Base-by-base conservation (phyloP, 108 stramenopile species). In the Aurantiochytrium sp. region DNA sequence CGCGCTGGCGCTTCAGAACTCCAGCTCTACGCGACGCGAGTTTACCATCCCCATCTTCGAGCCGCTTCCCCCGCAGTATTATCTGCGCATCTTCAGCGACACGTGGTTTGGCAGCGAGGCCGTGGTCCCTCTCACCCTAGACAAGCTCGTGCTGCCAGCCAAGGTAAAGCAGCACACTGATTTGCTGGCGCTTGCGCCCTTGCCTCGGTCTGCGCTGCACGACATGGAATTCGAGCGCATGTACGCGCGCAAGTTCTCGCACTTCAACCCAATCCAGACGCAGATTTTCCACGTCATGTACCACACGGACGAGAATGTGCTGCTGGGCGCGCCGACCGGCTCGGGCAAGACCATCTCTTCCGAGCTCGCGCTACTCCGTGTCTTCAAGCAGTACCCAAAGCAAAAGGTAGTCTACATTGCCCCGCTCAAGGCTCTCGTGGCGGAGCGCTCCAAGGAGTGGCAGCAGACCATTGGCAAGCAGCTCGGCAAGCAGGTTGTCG, bases 381-480 rank as follows among this genome's bases (percentile, higher is more conserved):
- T 99, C 95, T 89, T 94, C 52, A 81, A 89, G 32, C 94, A 96
- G 89, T 91, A 94, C 59, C 95, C 92, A 2, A 90, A 93, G 31
- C 93, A 94, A 21, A 96, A 96, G 87, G 96, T 96, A 52, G 97
- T 99, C 6, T 99, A 99, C 92, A 96, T 99, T 55, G 99, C 98
- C 4, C 99, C 99, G 8, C 93, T 99, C 52, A 98, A 98, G 89
- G 97, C 98, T 10, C 92, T 99, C 8, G 98, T 98, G 1, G 89
- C 97, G 52, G 99, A 99, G 89, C 93, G 99, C 31, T 90, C 98
- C 5, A 96, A 96, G 55, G 98, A 99, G 88, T 99, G 99, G 99
- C 87, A 89, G 39, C 86, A 89, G 42, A 93, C 95, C 59, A 90
- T 99, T 22, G 96, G 96, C 24, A 87, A 91, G 4, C 68, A 93